Evolutionary conservation across 768 basidiomycete species (phyloP).

Genomic region (Sporobolomyces roseus): DNA sequence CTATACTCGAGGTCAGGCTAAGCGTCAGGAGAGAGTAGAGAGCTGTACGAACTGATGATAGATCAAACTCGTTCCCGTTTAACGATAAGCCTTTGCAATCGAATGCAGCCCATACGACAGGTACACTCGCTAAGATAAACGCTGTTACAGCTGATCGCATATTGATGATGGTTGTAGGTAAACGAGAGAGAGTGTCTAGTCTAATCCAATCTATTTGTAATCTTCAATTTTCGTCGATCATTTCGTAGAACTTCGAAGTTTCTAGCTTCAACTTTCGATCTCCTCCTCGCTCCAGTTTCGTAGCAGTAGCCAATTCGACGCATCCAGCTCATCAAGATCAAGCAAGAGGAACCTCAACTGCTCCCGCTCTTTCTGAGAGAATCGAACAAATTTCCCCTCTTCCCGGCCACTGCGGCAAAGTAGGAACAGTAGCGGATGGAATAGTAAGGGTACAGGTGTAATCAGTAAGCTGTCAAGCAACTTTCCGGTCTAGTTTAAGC

Average conservation of each 20-base stretch:
- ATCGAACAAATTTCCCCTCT: neutral
- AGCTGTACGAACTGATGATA: neutral
- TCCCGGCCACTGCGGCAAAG: neutral
- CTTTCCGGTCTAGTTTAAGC: neutral
- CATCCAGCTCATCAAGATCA: too few species aligned
- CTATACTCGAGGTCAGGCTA: constrained; percentile 1
- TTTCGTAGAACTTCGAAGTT: too few species aligned
- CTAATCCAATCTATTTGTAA: too few species aligned
- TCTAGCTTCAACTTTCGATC: too few species aligned
- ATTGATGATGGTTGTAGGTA: too few species aligned
- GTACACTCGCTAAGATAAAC: neutral
- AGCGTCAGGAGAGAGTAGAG: neutral
- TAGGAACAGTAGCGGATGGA: neutral
- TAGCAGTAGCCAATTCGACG: too few species aligned
- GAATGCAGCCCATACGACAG: neutral
- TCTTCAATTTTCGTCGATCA: too few species aligned
- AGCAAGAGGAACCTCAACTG: too few species aligned
- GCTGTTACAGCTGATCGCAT: neutral
- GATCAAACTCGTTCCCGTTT: constrained; percentile 6
- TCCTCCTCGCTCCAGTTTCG: too few species aligned
- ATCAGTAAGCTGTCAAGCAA: neutral
- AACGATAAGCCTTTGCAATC: constrained; percentile 15
- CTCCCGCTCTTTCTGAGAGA: neutral
- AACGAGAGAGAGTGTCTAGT: too few species aligned
- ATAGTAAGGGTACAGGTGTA: neutral